A percentile compares a stretch with the other conserved stretches of the same genome.
These are phyloP conservation scores for Eimeria praecox DNA, from an alignment of 169 alveolate species.

Conservation along the genomic window DNA sequence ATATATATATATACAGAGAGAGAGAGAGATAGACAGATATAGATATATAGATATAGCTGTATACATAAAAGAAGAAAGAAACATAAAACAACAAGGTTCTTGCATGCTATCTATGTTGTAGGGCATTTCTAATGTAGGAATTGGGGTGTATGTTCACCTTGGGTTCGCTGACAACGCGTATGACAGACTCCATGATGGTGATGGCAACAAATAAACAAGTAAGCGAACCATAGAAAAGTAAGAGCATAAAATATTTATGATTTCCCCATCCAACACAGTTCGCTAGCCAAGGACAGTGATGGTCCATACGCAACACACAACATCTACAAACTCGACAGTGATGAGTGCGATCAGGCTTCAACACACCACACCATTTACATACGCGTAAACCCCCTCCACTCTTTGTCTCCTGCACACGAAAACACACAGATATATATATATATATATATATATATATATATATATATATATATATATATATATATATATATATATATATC, in stretches of 20 bases:
- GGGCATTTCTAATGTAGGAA: too few relatives aligned
- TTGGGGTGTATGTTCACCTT: too few relatives aligned
- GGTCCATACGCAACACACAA: slow-evolving; percentile 94
- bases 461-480: neutral
- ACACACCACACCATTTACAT: slow-evolving; percentile 94
- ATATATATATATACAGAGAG: too few relatives aligned
- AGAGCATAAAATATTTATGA: slow-evolving; percentile 89
- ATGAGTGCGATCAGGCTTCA: slow-evolving; percentile 95
- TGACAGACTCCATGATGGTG: slow-evolving; percentile 87
- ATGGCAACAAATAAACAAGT: slow-evolving; percentile 85
- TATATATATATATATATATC: neutral
- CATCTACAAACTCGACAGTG: slow-evolving; percentile 93
- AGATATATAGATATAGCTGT: too few relatives aligned
- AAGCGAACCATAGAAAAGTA: slow-evolving; percentile 88
- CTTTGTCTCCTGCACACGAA: slow-evolving; percentile 92
- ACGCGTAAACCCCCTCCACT: slow-evolving; percentile 92
- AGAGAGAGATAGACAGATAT: too few relatives aligned
- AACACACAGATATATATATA: neutral
- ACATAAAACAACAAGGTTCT: too few relatives aligned
- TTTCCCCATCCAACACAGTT: slow-evolving; percentile 94
- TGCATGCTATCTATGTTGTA: too few relatives aligned
- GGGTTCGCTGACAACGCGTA: slow-evolving; percentile 49
- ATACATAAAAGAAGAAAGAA: too few relatives aligned
- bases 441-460: too few relatives aligned
- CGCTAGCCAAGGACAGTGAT: slow-evolving; percentile 94